Evolutionary conservation across 164 flowering plant genomes (phyloP), one percentile per base, ranked within the genome.

Genomic region (Chimonanthus salicifolius): DNA sequence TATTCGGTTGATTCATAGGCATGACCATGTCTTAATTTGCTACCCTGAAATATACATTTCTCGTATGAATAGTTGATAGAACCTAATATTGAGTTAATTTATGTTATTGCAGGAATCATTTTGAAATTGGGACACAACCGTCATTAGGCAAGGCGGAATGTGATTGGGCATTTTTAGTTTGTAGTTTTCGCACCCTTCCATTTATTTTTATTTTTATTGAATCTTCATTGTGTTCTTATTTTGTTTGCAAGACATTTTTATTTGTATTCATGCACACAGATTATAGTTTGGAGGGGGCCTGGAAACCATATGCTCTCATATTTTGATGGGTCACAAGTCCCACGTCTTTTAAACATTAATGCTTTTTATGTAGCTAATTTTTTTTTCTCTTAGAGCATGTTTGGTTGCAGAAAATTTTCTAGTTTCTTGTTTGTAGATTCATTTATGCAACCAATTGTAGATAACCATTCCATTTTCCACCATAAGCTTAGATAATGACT

Each of bases 281-380:
- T 45, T 66, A 18, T 33, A 66, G 68, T 66, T 63, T 66, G 68
- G 16, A 45, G 16, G n/a, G 68, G n/a, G 68, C 68, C 46, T n/a
- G 7, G 45, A 66, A 44, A 44, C 11, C 60, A 62, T n/a, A 33
- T n/a, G 20, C 5, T 33, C 65, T 62, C 65, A 20, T 62, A 7
- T 8, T 4, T 62, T 18, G 6, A 62, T 62, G 20, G 65, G 20
- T 62, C 62, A 58, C 4, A 58, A 58, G 62, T 10, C 62, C 62
- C 62, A 58, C 11, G 3, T 3, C 44, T 16, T 33, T 33, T 1
- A 33, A 33, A 33, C 33, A 0, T 33, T 33, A 33, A 33, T 33
- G 33, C 33, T 33, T 33, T 33, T 33, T 33, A 33, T 33, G 33
- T 33, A 33, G 33, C 33, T 33, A 33, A 33, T 33, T 33, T 33